A percentile compares a stretch with the other conserved stretches of the same genome.
These are phyloP conservation scores for Alternaria dauci DNA, from an alignment of 2,329 filamentous ascomycete species.

Conservation along the genomic window DNA sequence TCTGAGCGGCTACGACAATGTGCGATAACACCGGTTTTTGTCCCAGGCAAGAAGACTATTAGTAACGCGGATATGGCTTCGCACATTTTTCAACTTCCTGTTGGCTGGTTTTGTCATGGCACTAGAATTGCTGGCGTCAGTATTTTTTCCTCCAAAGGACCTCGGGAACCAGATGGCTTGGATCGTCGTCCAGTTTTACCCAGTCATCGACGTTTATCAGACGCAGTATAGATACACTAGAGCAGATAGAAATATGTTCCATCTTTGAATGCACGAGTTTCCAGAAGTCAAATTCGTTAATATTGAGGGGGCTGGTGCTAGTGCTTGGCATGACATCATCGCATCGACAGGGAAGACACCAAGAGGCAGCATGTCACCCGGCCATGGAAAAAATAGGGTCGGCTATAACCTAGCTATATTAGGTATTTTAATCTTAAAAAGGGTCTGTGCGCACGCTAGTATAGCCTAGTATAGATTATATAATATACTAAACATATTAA, in stretches of 20 bases:
- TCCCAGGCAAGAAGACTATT: neutral
- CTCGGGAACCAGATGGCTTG: neutral
- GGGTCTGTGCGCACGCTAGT: too few relatives aligned
- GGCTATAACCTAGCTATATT: too few relatives aligned
- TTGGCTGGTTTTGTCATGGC: neutral
- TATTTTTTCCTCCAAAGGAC: neutral
- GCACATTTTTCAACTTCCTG: neutral
- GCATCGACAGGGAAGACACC: neutral
- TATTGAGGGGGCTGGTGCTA: neutral
- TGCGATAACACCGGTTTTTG: neutral
- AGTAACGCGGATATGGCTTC: neutral
- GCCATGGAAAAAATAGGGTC: too few relatives aligned
- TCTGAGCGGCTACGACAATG: neutral
- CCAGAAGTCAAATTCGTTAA: neutral
- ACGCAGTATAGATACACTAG: neutral
- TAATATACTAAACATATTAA: too few relatives aligned
- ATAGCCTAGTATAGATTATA: too few relatives aligned
- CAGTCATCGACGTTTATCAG: neutral
- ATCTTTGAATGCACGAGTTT: neutral
- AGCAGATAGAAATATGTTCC: neutral
- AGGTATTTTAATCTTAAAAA: too few relatives aligned
- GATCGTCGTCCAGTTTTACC: neutral
- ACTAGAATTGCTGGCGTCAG: neutral
- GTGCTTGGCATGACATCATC: conserved; percentile 6
- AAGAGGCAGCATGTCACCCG: too few relatives aligned